Percentiles rank a stretch among this genome's conserved stretches.
These are phyloP conservation scores for Epithemia pelagica DNA, from an alignment of 108 stramenopile genomes.

Conservation along the genomic window DNA sequence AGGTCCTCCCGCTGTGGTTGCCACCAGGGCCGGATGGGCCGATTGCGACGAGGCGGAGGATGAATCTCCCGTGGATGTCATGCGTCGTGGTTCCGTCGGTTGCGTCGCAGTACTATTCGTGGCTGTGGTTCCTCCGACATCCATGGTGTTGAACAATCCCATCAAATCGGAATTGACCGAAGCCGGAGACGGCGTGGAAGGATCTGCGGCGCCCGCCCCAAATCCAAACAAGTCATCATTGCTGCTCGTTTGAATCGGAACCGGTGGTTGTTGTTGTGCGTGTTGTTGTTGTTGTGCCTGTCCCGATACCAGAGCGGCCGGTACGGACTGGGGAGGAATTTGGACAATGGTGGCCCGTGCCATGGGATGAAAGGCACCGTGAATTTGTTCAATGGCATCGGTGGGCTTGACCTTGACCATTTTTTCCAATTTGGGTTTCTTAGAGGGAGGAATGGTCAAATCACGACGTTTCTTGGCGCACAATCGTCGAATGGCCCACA, in stretches of 20 bases:
- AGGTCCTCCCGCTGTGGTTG: too few relatives aligned
- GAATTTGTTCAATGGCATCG: background rate
- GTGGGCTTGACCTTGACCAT: background rate
- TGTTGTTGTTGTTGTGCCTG: background rate
- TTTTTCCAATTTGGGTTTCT: background rate
- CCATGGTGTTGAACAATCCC: constrained; percentile 4
- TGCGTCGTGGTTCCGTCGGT: too few relatives aligned
- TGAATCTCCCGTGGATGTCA: too few relatives aligned
- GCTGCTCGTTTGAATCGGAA: too few relatives aligned
- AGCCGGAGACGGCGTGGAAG: background rate
- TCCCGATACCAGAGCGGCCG: background rate
- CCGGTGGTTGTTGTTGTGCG: background rate
- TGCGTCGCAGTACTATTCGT: too few relatives aligned
- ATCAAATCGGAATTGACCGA: constrained; percentile 4
- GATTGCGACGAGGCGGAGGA: too few relatives aligned
- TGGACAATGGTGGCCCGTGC: constrained; percentile 9
- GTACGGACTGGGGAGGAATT: constrained; percentile 2
- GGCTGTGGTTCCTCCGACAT: too few relatives aligned
- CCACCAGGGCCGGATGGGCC: too few relatives aligned
- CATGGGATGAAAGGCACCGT: constrained; percentile 9
- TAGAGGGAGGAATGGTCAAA: constrained; percentile 5
- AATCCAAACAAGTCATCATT: background rate
- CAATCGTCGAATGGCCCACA: constrained; percentile 52
- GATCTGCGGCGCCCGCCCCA: background rate
- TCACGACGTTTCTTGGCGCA: constrained; percentile 39